Base-by-base conservation (phyloP, 768 basidiomycete genomes). In the Butyriboletus loyo region DNA sequence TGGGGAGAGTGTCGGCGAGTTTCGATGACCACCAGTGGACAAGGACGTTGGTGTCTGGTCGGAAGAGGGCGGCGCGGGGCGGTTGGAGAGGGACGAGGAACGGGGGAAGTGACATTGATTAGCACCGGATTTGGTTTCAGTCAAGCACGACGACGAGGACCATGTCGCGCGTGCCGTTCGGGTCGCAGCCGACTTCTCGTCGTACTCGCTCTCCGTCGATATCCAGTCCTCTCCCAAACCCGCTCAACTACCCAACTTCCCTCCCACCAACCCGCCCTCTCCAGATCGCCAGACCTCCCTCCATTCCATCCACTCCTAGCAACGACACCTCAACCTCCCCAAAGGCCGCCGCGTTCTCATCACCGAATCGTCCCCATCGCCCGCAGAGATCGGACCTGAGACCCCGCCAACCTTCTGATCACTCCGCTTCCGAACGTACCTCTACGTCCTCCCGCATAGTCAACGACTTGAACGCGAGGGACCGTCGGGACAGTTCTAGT, bases 321-420 rank as follows among this genome's bases (percentile, higher is more conserved):
- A 80, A 74, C 66, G 58, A 65, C 54, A 38, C 64, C 32, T 10
- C 7, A 19, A 19, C 64, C 37, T 72, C 74, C 24, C 75, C 77
- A 50, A 74, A 68, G 51, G 63, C 66, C 46, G 67, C 73, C 51
- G 66, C 72, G 32, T 74, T 74, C 52, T 67, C 76, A 39, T 70
- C 76, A 14, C 72, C 77, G 10, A 70, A 72, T 54, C 81, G 80
- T 17, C 86, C 86, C 17, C 73, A 79, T 45, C 79, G 86, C 42
- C 87, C 87, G 14, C 80, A 82, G 63, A 73, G 86, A 63, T 88
- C 86, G 14, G 87, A 86, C 44, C 69, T 84, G 36, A 77, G 87
- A 65, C 73, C 72, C 48, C 77, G 84, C 31, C 70, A 74, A 50
- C 66, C 70, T 48, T 78, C 82, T 21, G 83, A 85, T 44, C 72